These are phyloP conservation scores for Quillaja saponaria DNA, from an alignment of 306 rosid genomes.

Conservation along the genomic window DNA sequence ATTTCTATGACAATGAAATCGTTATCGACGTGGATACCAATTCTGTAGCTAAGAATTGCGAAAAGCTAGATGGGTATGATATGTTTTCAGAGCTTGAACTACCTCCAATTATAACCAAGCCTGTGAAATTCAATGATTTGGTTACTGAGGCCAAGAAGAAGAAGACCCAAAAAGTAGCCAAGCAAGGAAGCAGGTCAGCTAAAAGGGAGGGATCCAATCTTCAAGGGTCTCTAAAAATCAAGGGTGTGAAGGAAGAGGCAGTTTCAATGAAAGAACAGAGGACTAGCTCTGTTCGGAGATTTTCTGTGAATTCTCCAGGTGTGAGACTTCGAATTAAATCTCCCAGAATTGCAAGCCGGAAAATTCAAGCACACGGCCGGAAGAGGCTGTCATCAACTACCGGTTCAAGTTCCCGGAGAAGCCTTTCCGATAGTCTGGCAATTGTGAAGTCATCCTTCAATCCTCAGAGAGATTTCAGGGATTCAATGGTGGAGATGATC, in stretches of 20 bases:
- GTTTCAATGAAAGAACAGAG: slow-evolving; percentile 29
- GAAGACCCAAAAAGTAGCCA: slow-evolving; percentile 24
- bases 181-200: slow-evolving; percentile 32
- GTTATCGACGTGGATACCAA: slow-evolving; percentile 58
- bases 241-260: slow-evolving; percentile 31
- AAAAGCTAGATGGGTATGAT: slow-evolving; percentile 36
- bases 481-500: slow-evolving; percentile 98
- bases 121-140: slow-evolving; percentile 37
- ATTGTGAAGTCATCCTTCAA: slow-evolving; percentile 76
- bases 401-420: slow-evolving; percentile 36
- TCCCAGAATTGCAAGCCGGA: slow-evolving; percentile 49
- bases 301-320: slow-evolving; percentile 58
- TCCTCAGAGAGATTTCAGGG: slow-evolving; percentile 85
- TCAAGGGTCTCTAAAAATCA: slow-evolving; percentile 36
- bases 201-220: slow-evolving; percentile 15
- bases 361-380: slow-evolving; percentile 39
- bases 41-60: slow-evolving; percentile 38
- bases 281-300: slow-evolving; percentile 39
- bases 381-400: slow-evolving; percentile 35
- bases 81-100: slow-evolving; percentile 53
- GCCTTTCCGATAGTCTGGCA: slow-evolving; percentile 72
- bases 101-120: slow-evolving; percentile 75
- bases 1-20: slow-evolving; percentile 44
- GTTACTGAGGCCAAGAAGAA: slow-evolving; percentile 36
- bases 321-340: slow-evolving; percentile 63